A percentile compares a stretch with the other conserved stretches of the same genome.
These are phyloP conservation scores for Ogataea ganodermae DNA, from an alignment of 805 yeast species.

Conservation along the genomic window DNA sequence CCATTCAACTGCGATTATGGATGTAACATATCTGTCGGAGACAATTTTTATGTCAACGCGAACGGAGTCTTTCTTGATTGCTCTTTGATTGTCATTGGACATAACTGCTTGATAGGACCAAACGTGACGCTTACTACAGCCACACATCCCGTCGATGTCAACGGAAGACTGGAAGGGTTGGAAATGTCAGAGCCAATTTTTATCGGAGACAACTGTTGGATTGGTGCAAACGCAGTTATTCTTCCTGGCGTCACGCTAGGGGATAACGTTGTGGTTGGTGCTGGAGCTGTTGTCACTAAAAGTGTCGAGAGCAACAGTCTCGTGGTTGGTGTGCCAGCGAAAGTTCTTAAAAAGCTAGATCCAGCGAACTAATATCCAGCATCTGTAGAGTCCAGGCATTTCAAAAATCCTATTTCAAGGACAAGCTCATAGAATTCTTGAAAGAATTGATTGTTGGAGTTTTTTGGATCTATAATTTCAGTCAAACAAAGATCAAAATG, in stretches of 20 bases:
- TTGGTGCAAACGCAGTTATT: slow-evolving; percentile 56
- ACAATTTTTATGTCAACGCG: slow-evolving; percentile 61
- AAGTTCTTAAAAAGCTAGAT: slow-evolving; percentile 12
- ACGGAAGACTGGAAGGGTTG: slow-evolving; percentile 41
- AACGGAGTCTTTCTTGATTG: slow-evolving; percentile 59
- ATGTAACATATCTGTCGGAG: slow-evolving; percentile 57
- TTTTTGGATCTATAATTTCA: too few relatives aligned
- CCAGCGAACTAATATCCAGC: neutral
- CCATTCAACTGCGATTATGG: slow-evolving; percentile 72
- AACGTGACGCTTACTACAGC: slow-evolving; percentile 61
- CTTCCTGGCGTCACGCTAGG: slow-evolving; percentile 71
- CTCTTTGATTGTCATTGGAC: slow-evolving; percentile 60
- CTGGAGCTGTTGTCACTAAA: slow-evolving; percentile 64
- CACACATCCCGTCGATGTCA: slow-evolving; percentile 60
- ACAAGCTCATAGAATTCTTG: too few relatives aligned
- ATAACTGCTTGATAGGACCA: slow-evolving; percentile 63
- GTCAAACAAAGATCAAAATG: too few relatives aligned
- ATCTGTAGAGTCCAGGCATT: too few relatives aligned
- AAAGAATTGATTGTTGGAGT: too few relatives aligned
- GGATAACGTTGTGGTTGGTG: slow-evolving; percentile 60
- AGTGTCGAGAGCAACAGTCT: slow-evolving; percentile 56
- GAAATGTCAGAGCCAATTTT: slow-evolving; percentile 60
- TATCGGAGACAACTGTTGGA: slow-evolving; percentile 70
- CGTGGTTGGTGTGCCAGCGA: slow-evolving; percentile 60
- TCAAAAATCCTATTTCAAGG: too few relatives aligned